These are phyloP conservation scores for Sesbania bispinosa DNA, from an alignment of 306 rosid species.

Conservation along the genomic window DNA sequence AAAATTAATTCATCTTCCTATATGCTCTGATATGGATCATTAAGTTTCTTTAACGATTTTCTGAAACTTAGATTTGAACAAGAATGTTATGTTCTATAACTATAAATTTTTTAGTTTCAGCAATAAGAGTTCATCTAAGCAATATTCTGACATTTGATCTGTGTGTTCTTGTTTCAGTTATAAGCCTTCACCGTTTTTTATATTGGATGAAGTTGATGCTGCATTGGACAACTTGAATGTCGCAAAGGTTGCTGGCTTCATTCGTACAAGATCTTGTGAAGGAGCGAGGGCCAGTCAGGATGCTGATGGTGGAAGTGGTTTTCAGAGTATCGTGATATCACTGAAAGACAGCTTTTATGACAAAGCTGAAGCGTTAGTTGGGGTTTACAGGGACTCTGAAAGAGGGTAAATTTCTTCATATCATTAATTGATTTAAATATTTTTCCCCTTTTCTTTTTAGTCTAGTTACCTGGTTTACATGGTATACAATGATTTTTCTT, in stretches of 20 bases:
- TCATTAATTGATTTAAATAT: not conserved
- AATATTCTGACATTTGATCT: not conserved
- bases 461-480: not conserved
- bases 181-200: constrained; percentile 97
- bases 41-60: not conserved
- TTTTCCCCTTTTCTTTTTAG: not conserved
- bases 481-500: not conserved
- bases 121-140: not conserved
- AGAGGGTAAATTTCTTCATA: constrained; percentile 54
- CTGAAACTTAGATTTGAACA: not conserved
- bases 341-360: constrained; percentile 88
- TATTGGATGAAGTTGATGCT: constrained; percentile 99
- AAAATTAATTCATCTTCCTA: not conserved
- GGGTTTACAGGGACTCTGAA: constrained; percentile 80
- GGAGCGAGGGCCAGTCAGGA: constrained; percentile 77
- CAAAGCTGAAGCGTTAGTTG: constrained; percentile 90
- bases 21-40: not conserved
- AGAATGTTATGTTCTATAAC: not conserved
- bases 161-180: constrained; percentile 55
- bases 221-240: constrained; percentile 98
- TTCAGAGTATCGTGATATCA: constrained; percentile 96
- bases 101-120: not conserved
- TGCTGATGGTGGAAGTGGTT: constrained; percentile 68
- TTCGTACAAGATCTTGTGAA: constrained; percentile 89
- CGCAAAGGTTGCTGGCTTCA: constrained; percentile 95